Evolutionary conservation across 495 filamentous ascomycete genomes (phyloP), one percentile per base, ranked within the genome.

Genomic region (Aspergillus ostianus): DNA sequence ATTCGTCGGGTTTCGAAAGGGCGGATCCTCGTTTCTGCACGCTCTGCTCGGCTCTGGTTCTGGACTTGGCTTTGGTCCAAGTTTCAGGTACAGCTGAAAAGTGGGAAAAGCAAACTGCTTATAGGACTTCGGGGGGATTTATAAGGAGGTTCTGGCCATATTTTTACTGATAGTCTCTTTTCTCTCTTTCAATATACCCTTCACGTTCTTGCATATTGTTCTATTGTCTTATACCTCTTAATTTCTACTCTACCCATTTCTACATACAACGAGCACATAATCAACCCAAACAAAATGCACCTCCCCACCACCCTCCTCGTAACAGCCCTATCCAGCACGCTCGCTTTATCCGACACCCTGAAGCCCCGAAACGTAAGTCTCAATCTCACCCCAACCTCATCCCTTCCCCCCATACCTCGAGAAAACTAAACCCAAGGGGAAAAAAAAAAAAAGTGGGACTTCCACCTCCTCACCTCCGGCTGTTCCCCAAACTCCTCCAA

Each of bases 361-460:
- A 60, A 56, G 7, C 67, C 61, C 26, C 57, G 60, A 65, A 66
- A 60, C 49, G 69, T 72, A 62, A 17, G 51, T 59, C n/a, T n/a
- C n/a, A n/a, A n/a, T n/a, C n/a, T n/a, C n/a, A n/a, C n/a, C n/a
- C n/a, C n/a, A 48, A 57, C 17, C 12, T 19, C 27, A 44, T 26
- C 48, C 52, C 27, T 20, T 36, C 57, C 36, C 7, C 10, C 13
- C 23, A 4, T 21, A 2, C n/a, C 26, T 26, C n/a, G 6, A 47
- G 41, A 52, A 47, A 23, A 48, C 13, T 17, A 8, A 53, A 44
- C 47, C n/a, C n/a, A n/a, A n/a, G n/a, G n/a, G n/a, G n/a, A n/a
- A n/a, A n/a, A n/a, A n/a, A 26, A 53, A 53, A 12, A 3, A 36
- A 20, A 74, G 72, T 74, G 72, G 72, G 68, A 74, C 45, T 55